phyloP scores from a whole-genome alignment of 2,329 filamentous ascomycete species.

The Colletotrichum eremochloae region DNA sequence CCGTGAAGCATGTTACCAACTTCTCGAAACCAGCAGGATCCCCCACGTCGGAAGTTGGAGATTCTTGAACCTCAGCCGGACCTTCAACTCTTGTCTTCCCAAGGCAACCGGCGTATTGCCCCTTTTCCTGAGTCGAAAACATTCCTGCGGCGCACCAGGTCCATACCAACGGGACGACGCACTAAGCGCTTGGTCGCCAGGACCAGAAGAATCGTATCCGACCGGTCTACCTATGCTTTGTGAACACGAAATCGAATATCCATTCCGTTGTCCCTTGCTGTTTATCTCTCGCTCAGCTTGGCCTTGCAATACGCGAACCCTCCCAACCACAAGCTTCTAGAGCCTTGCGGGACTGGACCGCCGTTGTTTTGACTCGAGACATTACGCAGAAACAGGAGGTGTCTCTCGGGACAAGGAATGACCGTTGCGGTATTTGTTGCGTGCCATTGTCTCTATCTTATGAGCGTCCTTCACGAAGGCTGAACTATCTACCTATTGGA shows the following conservation, averaged over 20 bases:
- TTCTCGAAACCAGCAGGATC: neutral
- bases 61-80: neutral
- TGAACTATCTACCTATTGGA: neutral
- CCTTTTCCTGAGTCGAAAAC: neutral
- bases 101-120: neutral
- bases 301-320: constrained; percentile 1
- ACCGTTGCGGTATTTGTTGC: constrained; percentile 10
- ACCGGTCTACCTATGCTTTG: neutral
- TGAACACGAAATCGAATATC: constrained; percentile 4
- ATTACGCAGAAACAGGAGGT: constrained; percentile 28
- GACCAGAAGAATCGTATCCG: constrained; percentile 9
- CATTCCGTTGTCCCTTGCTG: constrained; percentile 18
- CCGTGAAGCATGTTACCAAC: neutral
- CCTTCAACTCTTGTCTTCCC: neutral
- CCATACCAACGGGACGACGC: constrained; percentile 29
- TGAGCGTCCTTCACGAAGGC: neutral
- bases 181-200: neutral
- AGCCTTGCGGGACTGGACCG: constrained; percentile 25
- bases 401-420: constrained; percentile 5
- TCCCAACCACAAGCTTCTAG: constrained; percentile 4
- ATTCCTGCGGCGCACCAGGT: constrained; percentile 20
- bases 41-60: neutral
- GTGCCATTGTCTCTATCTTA: neutral
- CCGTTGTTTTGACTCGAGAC: constrained; percentile 36
- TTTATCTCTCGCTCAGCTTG: constrained; percentile 2